These are phyloP conservation scores for Fraxinus velutina DNA, from an alignment of 305 asterid genomes.

Conservation along the genomic window DNA sequence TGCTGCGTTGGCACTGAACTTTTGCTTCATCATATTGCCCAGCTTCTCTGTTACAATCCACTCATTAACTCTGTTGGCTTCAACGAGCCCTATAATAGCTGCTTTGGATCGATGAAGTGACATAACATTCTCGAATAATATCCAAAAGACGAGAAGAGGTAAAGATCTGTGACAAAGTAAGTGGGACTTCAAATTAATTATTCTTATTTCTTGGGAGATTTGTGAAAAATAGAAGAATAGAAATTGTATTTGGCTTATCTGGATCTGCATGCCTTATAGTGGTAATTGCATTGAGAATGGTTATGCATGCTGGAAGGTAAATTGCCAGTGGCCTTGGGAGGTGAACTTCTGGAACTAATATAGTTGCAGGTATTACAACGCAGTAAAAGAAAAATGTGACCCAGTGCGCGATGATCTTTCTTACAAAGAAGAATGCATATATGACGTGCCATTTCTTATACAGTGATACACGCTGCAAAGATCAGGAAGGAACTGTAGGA, in stretches of 20 bases:
- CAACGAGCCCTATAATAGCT: conserved; percentile 52
- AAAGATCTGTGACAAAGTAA: conserved; percentile 38
- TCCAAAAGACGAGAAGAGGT: conserved; percentile 51
- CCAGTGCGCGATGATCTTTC: conserved; percentile 81
- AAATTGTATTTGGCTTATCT: conserved; percentile 15
- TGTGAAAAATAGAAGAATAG: conserved; percentile 5
- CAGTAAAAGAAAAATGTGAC: conserved; percentile 48
- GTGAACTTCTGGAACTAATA: conserved; percentile 39
- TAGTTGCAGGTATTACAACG: conserved; percentile 37
- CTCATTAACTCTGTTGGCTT: conserved; percentile 50
- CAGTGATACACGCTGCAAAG: conserved; percentile 69
- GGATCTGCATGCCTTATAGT: conserved; percentile 44
- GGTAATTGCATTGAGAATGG: conserved; percentile 59
- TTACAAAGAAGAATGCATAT: conserved; percentile 68
- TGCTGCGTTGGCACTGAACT: conserved; percentile 32
- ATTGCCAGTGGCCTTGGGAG: conserved; percentile 57
- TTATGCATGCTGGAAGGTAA: conserved; percentile 64
- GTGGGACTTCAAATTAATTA: conserved; percentile 15
- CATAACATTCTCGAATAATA: conserved; percentile 59
- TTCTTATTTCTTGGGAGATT: neutral
- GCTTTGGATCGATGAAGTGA: conserved; percentile 58
- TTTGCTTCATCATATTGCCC: conserved; percentile 65
- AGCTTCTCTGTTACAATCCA: conserved; percentile 79
- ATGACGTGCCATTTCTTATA: conserved; percentile 70
- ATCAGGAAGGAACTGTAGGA: conserved; percentile 23